Percentiles rank a stretch among this genome's conserved stretches.
Conservation (phyloP, 2,329 filamentous ascomycete genomes). For the Lecanicillium sp. region DNA sequence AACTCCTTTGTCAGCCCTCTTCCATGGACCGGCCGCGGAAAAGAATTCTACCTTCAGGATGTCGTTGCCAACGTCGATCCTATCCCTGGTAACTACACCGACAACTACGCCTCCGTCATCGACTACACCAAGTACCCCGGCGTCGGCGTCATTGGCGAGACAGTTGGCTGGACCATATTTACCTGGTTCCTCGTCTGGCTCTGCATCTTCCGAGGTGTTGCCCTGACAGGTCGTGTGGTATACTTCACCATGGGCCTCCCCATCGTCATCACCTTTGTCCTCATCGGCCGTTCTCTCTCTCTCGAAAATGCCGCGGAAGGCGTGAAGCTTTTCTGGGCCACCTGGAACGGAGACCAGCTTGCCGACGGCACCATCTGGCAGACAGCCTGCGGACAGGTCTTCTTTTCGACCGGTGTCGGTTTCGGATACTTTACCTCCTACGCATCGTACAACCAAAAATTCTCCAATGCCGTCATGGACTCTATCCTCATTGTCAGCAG, state of each 20-base stretch:
- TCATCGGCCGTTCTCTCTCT: constrained; percentile 45
- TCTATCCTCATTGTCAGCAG: constrained; percentile 46
- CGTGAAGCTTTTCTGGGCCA: constrained; percentile 37
- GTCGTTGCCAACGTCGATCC: constrained; percentile 40
- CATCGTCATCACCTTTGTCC: constrained; percentile 47
- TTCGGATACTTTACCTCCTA: constrained; percentile 54
- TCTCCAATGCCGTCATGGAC: constrained; percentile 53
- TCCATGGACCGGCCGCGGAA: constrained; percentile 42
- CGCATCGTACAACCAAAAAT: constrained; percentile 49
- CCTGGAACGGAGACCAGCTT: constrained; percentile 41
- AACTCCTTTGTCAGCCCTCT: constrained; percentile 46
- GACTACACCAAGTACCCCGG: constrained; percentile 40
- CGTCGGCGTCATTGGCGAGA: constrained; percentile 42
- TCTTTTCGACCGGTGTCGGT: constrained; percentile 51
- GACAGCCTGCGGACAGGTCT: constrained; percentile 51
- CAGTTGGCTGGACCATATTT: constrained; percentile 49
- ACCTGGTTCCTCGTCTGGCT: constrained; percentile 54
- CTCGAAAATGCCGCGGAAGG: constrained; percentile 46
- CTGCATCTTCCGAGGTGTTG: constrained; percentile 51
- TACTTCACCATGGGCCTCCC: constrained; percentile 57
- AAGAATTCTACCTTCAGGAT: constrained; percentile 44
- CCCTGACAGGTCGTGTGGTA: constrained; percentile 49
- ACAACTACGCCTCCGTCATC: constrained; percentile 28
- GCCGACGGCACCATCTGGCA: constrained; percentile 47
- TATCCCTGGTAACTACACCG: constrained; percentile 28